Base-by-base conservation (phyloP, 225 moss, liverwort and hornwort species). In the Sphagnum contortum region DNA sequence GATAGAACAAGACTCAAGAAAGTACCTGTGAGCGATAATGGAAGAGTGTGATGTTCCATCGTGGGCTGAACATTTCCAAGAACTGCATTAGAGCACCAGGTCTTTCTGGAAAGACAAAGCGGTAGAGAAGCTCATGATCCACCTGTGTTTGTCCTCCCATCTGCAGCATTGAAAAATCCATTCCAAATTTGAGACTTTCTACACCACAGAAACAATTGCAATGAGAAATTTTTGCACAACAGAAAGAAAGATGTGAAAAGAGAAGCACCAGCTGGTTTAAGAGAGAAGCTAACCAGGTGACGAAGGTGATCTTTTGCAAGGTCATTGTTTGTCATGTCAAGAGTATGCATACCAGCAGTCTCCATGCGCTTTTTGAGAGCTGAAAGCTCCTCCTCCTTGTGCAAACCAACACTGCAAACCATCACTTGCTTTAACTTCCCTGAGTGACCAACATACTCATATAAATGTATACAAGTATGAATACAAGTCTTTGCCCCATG, bases 251-350 rank as follows among this genome's bases (percentile, higher is more conserved):
- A 29, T 29, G 29, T 29, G 29, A 29, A 29, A 29, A 29, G 29
- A 29, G 29, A 29, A 29, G 29, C 29, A 29, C 29, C 29, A 29
- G 29, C 29, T 29, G 29, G 29, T 29, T 0, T 29, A 29, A 29
- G 29, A 29, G 29, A 29, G 29, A 29, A 29, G 29, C 29, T 29
- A 29, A 85, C 84, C 56, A 96, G 73, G 69, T 96, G 88, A 7
- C 90, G 85, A 52, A 96, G 65, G 64, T 96, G 96, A 74, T 96
- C 96, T 74, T 96, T 92, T 6, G 90, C 92, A 68, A 96, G 88
- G 59, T 92, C 92, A 68, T 96, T 96, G 69, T 96, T 76, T 4
- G 88, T 88, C 77, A 96, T 71, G 73, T 92, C 92, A 66, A 90
- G 73, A 7, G 92, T 96, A 56, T 80, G 81, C 59, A 96, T 64